Evolutionary conservation across 139 green algal genomes (phyloP).

Genomic region (Axilococcus clingmanii): DNA sequence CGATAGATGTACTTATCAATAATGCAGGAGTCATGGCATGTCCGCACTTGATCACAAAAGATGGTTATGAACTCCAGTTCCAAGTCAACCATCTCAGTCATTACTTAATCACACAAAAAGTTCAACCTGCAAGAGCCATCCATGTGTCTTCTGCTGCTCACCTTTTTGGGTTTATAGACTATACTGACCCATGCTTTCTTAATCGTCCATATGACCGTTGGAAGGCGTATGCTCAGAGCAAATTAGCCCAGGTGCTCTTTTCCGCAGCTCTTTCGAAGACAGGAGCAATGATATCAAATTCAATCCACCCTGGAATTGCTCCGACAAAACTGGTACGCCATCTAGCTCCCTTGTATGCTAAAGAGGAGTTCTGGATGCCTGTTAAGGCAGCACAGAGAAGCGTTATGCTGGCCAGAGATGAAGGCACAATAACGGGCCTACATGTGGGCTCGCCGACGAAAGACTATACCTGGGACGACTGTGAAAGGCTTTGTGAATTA

Average conservation of each 20-base stretch:
- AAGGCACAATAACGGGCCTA: too few species aligned
- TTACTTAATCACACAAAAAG: slow-evolving; percentile 57
- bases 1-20: slow-evolving; percentile 67
- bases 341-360: slow-evolving; percentile 3
- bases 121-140: slow-evolving; percentile 67
- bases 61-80: slow-evolving; percentile 70
- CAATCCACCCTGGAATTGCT: slow-evolving; percentile 74
- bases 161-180: slow-evolving; percentile 58
- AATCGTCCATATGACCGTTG: slow-evolving; percentile 35
- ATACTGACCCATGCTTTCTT: slow-evolving; percentile 54
- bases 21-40: slow-evolving; percentile 76
- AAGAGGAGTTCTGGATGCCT: too few species aligned
- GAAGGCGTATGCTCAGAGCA: slow-evolving; percentile 59
- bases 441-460: too few species aligned
- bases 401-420: too few species aligned
- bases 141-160: slow-evolving; percentile 73
- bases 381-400: too few species aligned
- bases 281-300: slow-evolving; percentile 47
- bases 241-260: slow-evolving; percentile 86
- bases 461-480: too few species aligned
- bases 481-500: too few species aligned
- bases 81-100: slow-evolving; percentile 63
- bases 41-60: slow-evolving; percentile 47
- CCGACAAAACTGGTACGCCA: slow-evolving; percentile 65
- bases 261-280: slow-evolving; percentile 64